phyloP scores from a whole-genome alignment of 2,329 filamentous ascomycete species.

The Curvularia eragrostidis region DNA sequence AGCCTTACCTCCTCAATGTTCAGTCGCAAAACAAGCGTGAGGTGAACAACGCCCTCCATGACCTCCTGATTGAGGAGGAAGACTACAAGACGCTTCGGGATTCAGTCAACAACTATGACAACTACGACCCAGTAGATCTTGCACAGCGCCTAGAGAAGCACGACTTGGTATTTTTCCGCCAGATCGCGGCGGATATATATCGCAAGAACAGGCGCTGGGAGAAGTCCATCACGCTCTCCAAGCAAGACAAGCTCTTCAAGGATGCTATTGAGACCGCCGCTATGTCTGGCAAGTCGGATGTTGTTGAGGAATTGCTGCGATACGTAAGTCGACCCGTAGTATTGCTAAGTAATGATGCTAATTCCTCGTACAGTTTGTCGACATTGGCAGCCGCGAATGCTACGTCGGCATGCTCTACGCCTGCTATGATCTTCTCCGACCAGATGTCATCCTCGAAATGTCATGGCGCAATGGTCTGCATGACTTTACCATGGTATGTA shows the following conservation, averaged over 20 bases:
- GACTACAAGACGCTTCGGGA: slow-evolving; percentile 98
- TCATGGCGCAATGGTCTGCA: slow-evolving; percentile 94
- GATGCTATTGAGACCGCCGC: slow-evolving; percentile 98
- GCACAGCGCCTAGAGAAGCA: slow-evolving; percentile 95
- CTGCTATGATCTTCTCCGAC: slow-evolving; percentile 95
- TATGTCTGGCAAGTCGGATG: slow-evolving; percentile 85
- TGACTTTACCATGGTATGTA: slow-evolving; percentile 86
- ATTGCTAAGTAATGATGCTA: slow-evolving; percentile 37
- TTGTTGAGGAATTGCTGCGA: slow-evolving; percentile 93
- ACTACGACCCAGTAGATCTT: slow-evolving; percentile 94
- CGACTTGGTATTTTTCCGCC: slow-evolving; percentile 97
- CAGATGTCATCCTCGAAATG: slow-evolving; percentile 91
- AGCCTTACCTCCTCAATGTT: slow-evolving; percentile 96
- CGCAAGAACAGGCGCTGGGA: slow-evolving; percentile 99
- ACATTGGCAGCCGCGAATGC: slow-evolving; percentile 98
- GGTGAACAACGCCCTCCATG: slow-evolving; percentile 98
- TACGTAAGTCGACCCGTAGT: slow-evolving; percentile 75
- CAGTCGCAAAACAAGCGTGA: slow-evolving; percentile 97
- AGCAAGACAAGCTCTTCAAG: slow-evolving; percentile 99
- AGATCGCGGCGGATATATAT: slow-evolving; percentile 98
- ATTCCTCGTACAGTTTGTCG: slow-evolving; percentile 76
- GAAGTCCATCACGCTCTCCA: slow-evolving; percentile 95
- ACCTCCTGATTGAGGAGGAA: slow-evolving; percentile 96
- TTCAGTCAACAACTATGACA: slow-evolving; percentile 98
- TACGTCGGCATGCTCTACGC: slow-evolving; percentile 99